Evolutionary conservation across 2,329 filamentous ascomycete genomes (phyloP).

Genomic region (Colletotrichum sp.): DNA sequence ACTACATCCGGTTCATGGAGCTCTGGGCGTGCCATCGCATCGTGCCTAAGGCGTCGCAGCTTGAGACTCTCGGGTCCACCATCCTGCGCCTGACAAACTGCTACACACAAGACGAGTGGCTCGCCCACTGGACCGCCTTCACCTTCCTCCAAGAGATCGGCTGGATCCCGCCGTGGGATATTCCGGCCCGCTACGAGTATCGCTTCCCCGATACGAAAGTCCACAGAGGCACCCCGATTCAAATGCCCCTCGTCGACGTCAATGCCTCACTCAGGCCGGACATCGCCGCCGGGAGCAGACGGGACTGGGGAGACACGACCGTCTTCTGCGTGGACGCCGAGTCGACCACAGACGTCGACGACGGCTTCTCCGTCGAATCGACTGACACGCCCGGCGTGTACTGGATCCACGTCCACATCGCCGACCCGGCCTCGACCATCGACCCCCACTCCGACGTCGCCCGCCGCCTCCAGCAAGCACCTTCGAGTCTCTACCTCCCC

Average conservation of each 20-base stretch:
- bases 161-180: slow-evolving; percentile 73
- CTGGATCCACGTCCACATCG: slow-evolving; percentile 81
- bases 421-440: slow-evolving; percentile 78
- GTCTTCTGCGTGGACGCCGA: slow-evolving; percentile 77
- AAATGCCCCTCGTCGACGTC: slow-evolving; percentile 34
- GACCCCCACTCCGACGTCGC: slow-evolving; percentile 61
- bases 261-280: slow-evolving; percentile 45
- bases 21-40: slow-evolving; percentile 56
- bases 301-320: slow-evolving; percentile 61
- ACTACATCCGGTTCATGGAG: slow-evolving; percentile 72
- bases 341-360: slow-evolving; percentile 74
- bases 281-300: slow-evolving; percentile 54
- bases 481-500: slow-evolving; percentile 64
- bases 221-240: slow-evolving; percentile 45
- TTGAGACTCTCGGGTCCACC: slow-evolving; percentile 47
- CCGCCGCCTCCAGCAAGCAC: slow-evolving; percentile 64
- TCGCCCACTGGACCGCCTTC: slow-evolving; percentile 56
- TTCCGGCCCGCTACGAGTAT: slow-evolving; percentile 65
- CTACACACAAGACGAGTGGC: slow-evolving; percentile 57
- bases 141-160: slow-evolving; percentile 79
- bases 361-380: slow-evolving; percentile 75
- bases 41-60: slow-evolving; percentile 13
- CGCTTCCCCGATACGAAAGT: slow-evolving; percentile 56
- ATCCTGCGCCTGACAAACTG: slow-evolving; percentile 66
- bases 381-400: slow-evolving; percentile 58